These are phyloP conservation scores for Clonostachys rosea DNA, from an alignment of 2,329 filamentous ascomycete genomes.

Conservation along the genomic window DNA sequence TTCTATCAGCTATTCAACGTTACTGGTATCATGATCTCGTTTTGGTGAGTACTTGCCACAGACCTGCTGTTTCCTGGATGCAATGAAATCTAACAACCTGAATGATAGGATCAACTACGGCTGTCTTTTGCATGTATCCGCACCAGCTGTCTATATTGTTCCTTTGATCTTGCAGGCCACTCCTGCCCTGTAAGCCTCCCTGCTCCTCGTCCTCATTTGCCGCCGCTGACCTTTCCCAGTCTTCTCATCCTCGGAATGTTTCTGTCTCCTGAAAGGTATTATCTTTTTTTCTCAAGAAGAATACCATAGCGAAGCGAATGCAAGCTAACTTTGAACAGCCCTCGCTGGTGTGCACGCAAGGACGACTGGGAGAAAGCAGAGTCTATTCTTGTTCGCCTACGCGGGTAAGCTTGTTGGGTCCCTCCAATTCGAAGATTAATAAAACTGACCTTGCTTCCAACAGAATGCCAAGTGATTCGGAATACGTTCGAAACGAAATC, in stretches of 20 bases:
- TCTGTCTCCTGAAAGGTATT: constrained; percentile 45
- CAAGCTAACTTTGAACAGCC: constrained; percentile 30
- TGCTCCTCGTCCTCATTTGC: not conserved
- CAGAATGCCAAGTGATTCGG: constrained; percentile 46
- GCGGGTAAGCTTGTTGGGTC: constrained; percentile 16
- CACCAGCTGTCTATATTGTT: constrained; percentile 50
- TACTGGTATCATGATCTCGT: constrained; percentile 34
- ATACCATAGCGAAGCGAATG: no score
- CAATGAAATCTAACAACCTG: not conserved
- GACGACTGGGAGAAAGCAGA: constrained; percentile 64
- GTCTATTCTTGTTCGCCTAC: constrained; percentile 46
- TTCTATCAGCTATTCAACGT: constrained; percentile 47
- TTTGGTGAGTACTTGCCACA: constrained; percentile 26
- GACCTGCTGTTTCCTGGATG: no score
- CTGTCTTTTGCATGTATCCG: constrained; percentile 35
- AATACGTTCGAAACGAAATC: constrained; percentile 54
- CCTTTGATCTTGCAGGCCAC: constrained; percentile 62
- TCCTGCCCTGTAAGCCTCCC: constrained; percentile 45
- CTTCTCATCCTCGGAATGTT: constrained; percentile 48
- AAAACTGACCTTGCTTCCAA: not conserved
- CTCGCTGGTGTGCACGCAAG: constrained; percentile 62
- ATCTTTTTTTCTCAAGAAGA: not conserved
- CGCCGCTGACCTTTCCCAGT: not conserved
- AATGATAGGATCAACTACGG: constrained; percentile 48
- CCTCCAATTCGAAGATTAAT: not conserved